phyloP scores from a whole-genome alignment of 495 filamentous ascomycete species.

The Lasiosphaeris hirsuta region DNA sequence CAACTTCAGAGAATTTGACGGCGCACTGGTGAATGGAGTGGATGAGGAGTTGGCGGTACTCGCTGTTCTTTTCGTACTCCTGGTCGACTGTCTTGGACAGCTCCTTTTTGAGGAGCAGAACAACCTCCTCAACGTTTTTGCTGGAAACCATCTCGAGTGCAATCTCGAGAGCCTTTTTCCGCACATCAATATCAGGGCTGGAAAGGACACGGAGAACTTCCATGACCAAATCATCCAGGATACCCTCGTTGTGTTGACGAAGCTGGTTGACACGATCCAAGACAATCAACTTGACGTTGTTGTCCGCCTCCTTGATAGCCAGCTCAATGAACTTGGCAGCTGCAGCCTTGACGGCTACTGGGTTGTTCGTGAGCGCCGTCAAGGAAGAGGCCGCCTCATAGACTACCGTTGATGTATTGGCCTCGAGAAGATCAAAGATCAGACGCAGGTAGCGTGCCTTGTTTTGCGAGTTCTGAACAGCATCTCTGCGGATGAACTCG shows the following conservation, averaged over 20 bases:
- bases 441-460: constrained; percentile 92
- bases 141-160: constrained; percentile 97
- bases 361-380: constrained; percentile 90
- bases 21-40: constrained; percentile 97
- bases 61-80: constrained; percentile 98
- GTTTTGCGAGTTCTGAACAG: constrained; percentile 88
- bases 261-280: constrained; percentile 92
- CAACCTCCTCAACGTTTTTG: constrained; percentile 98
- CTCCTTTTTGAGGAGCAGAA: constrained; percentile 95
- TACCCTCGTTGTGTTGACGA: constrained; percentile 85
- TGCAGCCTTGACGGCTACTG: constrained; percentile 95
- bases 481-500: constrained; percentile 97
- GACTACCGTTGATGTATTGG: constrained; percentile 87
- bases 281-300: constrained; percentile 98
- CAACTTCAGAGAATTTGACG: constrained; percentile 98
- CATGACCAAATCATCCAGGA: constrained; percentile 96
- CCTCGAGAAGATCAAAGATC: constrained; percentile 96
- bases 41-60: constrained; percentile 93
- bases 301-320: constrained; percentile 93
- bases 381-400: constrained; percentile 99
- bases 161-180: constrained; percentile 85
- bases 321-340: constrained; percentile 96
- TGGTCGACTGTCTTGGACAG: constrained; percentile 96
- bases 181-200: constrained; percentile 94
- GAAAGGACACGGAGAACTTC: constrained; percentile 95